phyloP scores from a whole-genome alignment of 257 asterid genomes.

The Nicotiana paniculata region DNA sequence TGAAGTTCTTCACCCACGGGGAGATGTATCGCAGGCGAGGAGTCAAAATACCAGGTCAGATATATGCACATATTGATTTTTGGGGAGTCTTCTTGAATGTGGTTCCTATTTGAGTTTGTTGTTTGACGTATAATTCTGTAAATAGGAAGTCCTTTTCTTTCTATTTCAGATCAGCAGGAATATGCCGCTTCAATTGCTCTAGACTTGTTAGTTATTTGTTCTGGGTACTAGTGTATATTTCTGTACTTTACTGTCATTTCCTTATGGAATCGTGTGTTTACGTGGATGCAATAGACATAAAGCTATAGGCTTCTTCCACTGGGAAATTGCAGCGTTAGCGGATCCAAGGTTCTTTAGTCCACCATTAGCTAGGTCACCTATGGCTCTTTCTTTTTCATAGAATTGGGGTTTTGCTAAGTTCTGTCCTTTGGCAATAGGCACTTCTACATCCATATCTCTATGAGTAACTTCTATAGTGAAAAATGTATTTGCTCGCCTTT shows the following conservation, averaged over 20 bases:
- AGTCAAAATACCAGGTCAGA: constrained; percentile 87
- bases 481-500: neutral
- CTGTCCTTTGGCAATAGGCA: neutral
- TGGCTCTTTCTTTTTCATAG: neutral
- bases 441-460: neutral
- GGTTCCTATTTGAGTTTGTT: neutral
- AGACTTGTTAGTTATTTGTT: constrained; percentile 5
- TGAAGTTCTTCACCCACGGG: constrained; percentile 95
- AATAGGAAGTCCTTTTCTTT: neutral
- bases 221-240: neutral
- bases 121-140: constrained; percentile 1
- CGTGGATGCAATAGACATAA: neutral
- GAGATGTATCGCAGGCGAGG: constrained; percentile 97
- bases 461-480: neutral
- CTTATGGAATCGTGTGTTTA: neutral
- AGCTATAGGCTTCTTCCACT: neutral
- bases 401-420: neutral
- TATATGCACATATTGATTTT: constrained; percentile 9
- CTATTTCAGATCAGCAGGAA: neutral
- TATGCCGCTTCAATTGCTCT: neutral
- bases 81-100: neutral
- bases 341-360: constrained; percentile 5
- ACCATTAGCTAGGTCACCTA: neutral
- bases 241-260: neutral
- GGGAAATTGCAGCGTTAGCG: neutral